Base-by-base conservation (phyloP, 345 rosid genomes). In the Syzygium jambos region DNA sequence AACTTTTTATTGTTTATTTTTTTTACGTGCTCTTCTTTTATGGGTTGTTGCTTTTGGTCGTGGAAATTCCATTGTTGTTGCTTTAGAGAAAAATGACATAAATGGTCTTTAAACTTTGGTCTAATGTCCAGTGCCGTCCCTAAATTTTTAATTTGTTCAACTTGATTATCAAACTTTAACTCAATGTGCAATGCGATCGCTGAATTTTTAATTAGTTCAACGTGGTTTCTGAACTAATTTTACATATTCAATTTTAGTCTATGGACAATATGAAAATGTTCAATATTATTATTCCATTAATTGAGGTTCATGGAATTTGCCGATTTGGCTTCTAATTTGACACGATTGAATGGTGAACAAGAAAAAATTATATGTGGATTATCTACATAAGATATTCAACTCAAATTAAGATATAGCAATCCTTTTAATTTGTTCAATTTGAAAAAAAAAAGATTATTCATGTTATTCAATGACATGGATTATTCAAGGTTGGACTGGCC, bases 101-200 rank as follows among this genome's bases (percentile, higher is more conserved):
- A 65, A 16, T 65, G 22, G 9, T 65, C 19, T 5, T 0, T 3
- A 2, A 65, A 65, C 8, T 29, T 65, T 65, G 11, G 54, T 7
- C 11, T 7, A 17, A 65, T 65, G 1, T 3, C 2, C 2, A 65
- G 1, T 0, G 0, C 30, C 38, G 11, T 29, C 10, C 17, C 9
- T 65, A 65, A 30, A 30, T 7, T 16, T 25, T 65, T 65, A 29
- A 65, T 29, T 15, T 29, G 0, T 30, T 65, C 6, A 65, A 29
- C 30, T 16, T 65, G 22, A 17, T 65, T 17, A 34, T 2, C 2
- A 1, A 65, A 65, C 3, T 29, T 65, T 65, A 16, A 22, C 5
- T 3, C 0, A 8, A 29, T 65, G 1, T 15, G 5, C 0, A 30
- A 15, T 0, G 0, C 29, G 9, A 30, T 29, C 3, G 4, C 0